phyloP scores from a whole-genome alignment of 1,284 basidiomycete genomes.

The Mycena sp. region DNA sequence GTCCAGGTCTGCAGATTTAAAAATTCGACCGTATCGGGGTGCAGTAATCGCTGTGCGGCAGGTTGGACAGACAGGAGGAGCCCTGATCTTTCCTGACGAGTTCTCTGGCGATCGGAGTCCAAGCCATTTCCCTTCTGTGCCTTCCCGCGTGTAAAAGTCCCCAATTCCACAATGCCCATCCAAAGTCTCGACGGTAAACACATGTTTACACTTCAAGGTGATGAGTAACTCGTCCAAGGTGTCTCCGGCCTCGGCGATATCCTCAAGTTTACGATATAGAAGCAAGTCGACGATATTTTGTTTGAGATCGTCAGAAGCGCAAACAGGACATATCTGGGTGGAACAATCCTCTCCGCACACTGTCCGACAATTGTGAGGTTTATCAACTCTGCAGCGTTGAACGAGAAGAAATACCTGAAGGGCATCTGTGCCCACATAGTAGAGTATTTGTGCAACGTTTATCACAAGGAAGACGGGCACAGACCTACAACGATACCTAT shows the following conservation, averaged over 20 bases:
- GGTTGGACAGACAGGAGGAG: conserved; percentile 62
- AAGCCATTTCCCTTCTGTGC: conserved; percentile 49
- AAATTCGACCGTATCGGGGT: conserved; percentile 66
- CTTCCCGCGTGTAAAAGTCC: conserved; percentile 57
- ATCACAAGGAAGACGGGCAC: conserved; percentile 75
- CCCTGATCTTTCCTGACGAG: conserved; percentile 48
- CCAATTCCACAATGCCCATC: conserved; percentile 66
- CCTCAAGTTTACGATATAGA: conserved; percentile 59
- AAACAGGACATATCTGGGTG: conserved; percentile 63
- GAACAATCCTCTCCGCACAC: conserved; percentile 77
- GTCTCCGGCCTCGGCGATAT: conserved; percentile 54
- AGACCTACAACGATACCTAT: conserved; percentile 50
- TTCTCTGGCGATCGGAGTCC: conserved; percentile 52
- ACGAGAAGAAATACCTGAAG: conserved; percentile 62
- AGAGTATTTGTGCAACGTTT: conserved; percentile 58
- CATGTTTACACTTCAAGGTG: conserved; percentile 67
- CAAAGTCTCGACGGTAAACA: conserved; percentile 77
- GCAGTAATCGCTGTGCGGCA: conserved; percentile 62
- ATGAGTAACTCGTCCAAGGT: conserved; percentile 64
- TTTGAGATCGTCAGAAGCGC: conserved; percentile 52
- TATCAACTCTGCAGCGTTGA: neutral
- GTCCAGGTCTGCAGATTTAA: conserved; percentile 70
- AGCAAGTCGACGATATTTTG: conserved; percentile 66
- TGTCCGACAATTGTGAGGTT: conserved; percentile 38
- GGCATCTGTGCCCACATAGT: conserved; percentile 70